phyloP scores from a whole-genome alignment of 2,329 filamentous ascomycete genomes.

The Trichoderma breve region DNA sequence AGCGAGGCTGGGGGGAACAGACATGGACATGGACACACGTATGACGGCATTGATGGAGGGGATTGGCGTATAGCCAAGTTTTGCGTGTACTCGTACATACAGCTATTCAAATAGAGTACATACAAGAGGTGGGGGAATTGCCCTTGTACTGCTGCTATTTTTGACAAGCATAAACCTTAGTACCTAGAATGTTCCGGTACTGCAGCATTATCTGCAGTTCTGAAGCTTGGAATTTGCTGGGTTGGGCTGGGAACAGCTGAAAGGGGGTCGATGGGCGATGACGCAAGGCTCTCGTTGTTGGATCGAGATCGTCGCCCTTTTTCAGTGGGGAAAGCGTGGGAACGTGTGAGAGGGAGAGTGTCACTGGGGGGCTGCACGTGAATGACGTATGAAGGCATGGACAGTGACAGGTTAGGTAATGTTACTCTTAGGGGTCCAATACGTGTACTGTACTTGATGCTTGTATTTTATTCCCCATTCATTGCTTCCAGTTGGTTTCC shows the following conservation, averaged over 20 bases:
- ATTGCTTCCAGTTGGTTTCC: neutral
- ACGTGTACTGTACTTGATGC: neutral
- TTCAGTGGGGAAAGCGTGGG: neutral
- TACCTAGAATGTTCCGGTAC: neutral
- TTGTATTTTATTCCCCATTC: neutral
- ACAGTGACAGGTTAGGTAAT: neutral
- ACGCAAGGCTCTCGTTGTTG: slow-evolving; percentile 1
- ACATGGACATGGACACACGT: neutral
- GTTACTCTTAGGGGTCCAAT: neutral
- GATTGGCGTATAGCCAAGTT: neutral
- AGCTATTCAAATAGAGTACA: neutral
- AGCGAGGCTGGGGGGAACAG: neutral
- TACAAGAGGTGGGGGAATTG: neutral
- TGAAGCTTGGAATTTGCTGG: neutral
- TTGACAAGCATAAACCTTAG: neutral
- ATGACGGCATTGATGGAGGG: slow-evolving; percentile 7
- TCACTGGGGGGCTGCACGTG: neutral
- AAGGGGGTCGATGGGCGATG: neutral
- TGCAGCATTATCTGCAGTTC: neutral
- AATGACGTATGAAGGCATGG: slow-evolving; percentile 13
- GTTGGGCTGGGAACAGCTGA: neutral
- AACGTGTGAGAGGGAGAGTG: neutral
- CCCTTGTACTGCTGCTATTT: neutral
- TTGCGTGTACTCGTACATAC: neutral
- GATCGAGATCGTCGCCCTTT: neutral